These are phyloP conservation scores for Dicorynia guianensis DNA, from an alignment of 306 rosid species.

Conservation along the genomic window DNA sequence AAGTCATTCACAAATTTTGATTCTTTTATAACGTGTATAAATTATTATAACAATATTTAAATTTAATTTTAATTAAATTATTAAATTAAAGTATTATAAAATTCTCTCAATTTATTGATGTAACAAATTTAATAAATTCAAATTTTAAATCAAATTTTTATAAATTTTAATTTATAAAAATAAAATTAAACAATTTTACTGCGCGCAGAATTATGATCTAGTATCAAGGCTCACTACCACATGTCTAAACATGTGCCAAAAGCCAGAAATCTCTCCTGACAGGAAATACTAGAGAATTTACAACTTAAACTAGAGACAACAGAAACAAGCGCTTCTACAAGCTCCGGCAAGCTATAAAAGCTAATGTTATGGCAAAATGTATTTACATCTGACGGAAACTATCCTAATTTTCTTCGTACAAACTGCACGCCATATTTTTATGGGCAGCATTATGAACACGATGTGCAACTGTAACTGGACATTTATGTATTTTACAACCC, in stretches of 20 bases:
- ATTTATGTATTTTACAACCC: constrained; percentile 36
- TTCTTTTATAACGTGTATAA: too few species aligned
- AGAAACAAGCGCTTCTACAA: constrained; percentile 31
- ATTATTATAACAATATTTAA: too few species aligned
- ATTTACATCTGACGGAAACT: constrained; percentile 59
- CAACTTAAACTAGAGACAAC: constrained; percentile 42
- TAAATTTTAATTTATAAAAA: too few species aligned
- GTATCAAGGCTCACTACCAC: constrained; percentile 35
- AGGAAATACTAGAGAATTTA: constrained; percentile 42
- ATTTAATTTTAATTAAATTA: too few species aligned
- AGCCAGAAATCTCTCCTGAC: constrained; percentile 45
- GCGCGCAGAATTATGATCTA: constrained; percentile 46
- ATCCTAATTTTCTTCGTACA: constrained; percentile 35
- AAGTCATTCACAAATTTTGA: too few species aligned
- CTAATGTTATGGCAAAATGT: constrained; percentile 37
- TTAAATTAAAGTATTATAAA: too few species aligned
- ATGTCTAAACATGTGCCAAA: constrained; percentile 32
- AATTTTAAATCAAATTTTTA: too few species aligned
- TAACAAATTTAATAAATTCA: too few species aligned
- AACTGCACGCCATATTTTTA: constrained; percentile 37
- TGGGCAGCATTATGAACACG: constrained; percentile 46
- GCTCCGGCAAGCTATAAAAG: constrained; percentile 43
- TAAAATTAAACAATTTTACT: background rate
- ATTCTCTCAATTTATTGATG: too few species aligned
- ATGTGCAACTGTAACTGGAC: constrained; percentile 38